Evolutionary conservation across 257 asterid species (phyloP), one percentile per base, ranked within the genome.

Genomic region (Gentiana dahurica): DNA sequence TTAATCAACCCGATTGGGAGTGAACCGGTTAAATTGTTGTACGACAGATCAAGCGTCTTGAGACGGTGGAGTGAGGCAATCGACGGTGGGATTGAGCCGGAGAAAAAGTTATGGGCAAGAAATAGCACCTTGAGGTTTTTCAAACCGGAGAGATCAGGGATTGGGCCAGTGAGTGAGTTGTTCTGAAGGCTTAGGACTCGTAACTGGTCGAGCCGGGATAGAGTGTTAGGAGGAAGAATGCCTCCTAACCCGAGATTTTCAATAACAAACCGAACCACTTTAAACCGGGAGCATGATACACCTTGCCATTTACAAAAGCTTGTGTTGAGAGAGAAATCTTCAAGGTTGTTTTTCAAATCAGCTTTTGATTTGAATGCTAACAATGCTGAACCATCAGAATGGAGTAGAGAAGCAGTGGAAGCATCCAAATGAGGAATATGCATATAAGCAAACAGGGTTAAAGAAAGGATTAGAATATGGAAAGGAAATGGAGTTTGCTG

Each of bases 81-180:
- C 1, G 98, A 87, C 36, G 77, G 84, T 1, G 94, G 95, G 9
- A 87, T 49, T 1, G 62, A 32, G 39, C 83, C 94, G 58, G 87
- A 65, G 73, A 90, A 87, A 4, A 57, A 74, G 45, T 90, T 90
- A 12, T 75, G 79, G 6, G 69, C 67, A 9, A 90, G 84, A 4
- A 87, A 84, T 2, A 90, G 84, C 1, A 54, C 77, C 59, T 90
- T 90, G 24, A 90, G 79, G 65, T 82, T 82, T 50, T 61, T 0
- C 36, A 90, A 60, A 49, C 71, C 56, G 57, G 98, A 82, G 0
- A 90, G 71, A 48, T 86, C 89, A 2, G 98, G 98, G 62, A 87
- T 65, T 0, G 94, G 81, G 3, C 98, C 98, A 56, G 86, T 72
- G 65, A 90, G 82, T 3, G 95, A 82, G 84, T 80, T 84, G 75